phyloP scores from a whole-genome alignment of 768 basidiomycete species.

The Pleurotus ostreatus region DNA sequence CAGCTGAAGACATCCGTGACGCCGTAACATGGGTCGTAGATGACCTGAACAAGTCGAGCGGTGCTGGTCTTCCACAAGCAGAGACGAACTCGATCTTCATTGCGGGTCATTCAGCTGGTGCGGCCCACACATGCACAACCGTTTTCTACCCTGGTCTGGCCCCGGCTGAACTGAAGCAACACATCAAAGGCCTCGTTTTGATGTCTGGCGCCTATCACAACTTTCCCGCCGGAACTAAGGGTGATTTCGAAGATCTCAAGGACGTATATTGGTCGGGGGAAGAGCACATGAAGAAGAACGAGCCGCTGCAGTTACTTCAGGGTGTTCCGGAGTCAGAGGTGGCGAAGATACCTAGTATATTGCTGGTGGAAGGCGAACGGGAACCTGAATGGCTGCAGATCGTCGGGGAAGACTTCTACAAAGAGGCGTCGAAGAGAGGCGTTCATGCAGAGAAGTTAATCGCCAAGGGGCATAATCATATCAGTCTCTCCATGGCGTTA shows the following conservation, averaged over 20 bases:
- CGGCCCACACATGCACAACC: slow-evolving; percentile 42
- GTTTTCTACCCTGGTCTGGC: slow-evolving; percentile 35
- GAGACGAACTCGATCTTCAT: slow-evolving; percentile 42
- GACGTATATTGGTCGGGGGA: slow-evolving; percentile 34
- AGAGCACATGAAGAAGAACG: slow-evolving; percentile 30
- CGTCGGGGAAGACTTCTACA: slow-evolving; percentile 32
- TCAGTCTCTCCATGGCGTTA: slow-evolving; percentile 49
- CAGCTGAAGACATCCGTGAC: slow-evolving; percentile 55
- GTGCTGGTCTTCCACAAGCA: slow-evolving; percentile 19
- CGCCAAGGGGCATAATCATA: slow-evolving; percentile 56
- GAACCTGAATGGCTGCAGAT: slow-evolving; percentile 46
- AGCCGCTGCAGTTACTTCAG: slow-evolving; percentile 38
- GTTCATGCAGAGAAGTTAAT: slow-evolving; percentile 30
- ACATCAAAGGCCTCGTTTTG: slow-evolving; percentile 42
- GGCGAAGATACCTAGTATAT: slow-evolving; percentile 37
- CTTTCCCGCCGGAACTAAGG: slow-evolving; percentile 17
- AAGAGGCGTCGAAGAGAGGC: slow-evolving; percentile 32
- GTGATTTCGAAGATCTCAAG: slow-evolving; percentile 25
- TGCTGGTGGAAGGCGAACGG: slow-evolving; percentile 47
- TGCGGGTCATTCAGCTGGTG: slow-evolving; percentile 63
- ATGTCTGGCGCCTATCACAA: slow-evolving; percentile 42
- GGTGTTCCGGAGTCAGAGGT: slow-evolving; percentile 29
- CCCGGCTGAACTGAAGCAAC: slow-evolving; percentile 23
- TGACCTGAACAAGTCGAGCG: slow-evolving; percentile 19
- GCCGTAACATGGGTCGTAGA: slow-evolving; percentile 51